Percentiles rank a stretch among this genome's conserved stretches.
phyloP scores from a whole-genome alignment of 2,329 filamentous ascomycete species.

The Thielaviopsis euricoi region DNA sequence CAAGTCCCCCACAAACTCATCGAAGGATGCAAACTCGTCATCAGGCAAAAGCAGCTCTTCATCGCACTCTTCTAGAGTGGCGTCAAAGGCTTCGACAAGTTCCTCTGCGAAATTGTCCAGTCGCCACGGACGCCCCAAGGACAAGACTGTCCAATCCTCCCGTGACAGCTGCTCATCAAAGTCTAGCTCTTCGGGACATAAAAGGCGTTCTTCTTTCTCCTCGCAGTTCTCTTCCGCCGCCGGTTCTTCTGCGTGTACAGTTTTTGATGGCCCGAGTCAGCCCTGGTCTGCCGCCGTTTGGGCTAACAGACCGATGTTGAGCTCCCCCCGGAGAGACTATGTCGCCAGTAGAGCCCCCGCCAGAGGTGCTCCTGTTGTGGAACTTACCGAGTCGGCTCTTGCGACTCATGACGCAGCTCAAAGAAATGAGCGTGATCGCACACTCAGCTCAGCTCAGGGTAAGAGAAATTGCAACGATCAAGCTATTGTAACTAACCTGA shows the following conservation, averaged over 20 bases:
- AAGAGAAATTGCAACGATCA: not conserved
- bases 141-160: too few relatives aligned
- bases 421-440: not conserved
- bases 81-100: not conserved
- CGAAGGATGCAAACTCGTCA: not conserved
- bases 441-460: not conserved
- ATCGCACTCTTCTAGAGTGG: not conserved
- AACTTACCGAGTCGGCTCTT: not conserved
- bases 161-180: too few relatives aligned
- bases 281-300: not conserved
- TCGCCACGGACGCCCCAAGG: too few relatives aligned
- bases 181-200: not conserved
- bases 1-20: not conserved
- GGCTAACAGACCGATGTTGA: not conserved
- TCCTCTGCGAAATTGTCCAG: not conserved
- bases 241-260: not conserved
- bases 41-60: not conserved
- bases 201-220: not conserved
- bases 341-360: not conserved
- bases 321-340: not conserved
- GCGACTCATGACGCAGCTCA: not conserved
- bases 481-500: not conserved
- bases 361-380: not conserved
- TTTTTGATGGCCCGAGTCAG: not conserved
- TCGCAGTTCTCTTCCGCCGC: not conserved